Evolutionary conservation across 495 filamentous ascomycete species (phyloP), one percentile per base, ranked within the genome.

Genomic region (Xylaria acuta): DNA sequence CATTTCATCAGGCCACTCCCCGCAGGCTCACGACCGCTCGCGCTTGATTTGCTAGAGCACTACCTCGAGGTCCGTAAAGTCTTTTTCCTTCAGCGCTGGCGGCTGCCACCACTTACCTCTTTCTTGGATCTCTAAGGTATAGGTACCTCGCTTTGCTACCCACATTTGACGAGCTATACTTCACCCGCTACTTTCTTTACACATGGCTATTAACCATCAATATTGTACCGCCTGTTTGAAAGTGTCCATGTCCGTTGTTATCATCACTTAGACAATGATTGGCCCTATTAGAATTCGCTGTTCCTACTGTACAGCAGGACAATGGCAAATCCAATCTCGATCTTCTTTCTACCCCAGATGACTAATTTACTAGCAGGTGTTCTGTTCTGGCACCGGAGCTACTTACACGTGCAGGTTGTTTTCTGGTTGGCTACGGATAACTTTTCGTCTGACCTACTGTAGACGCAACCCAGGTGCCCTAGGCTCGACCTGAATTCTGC

Each of bases 1-100:
- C 62, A 36, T 47, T 56, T 38, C 7, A 67, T 72, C 70, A 72
- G 69, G 62, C 69, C 69, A 71, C 62, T 54, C 60, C 69, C 69
- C 60, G 69, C 60, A 56, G 38, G 60, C 59, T 64, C 59, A 64
- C 63, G 20, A 69, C 25, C 20, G 30, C 64, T 40, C 36, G 64
- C 47, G 45, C 49, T 58, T 59, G 34, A 58, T 68, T 68, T 40
- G 66, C 25, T 68, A 36, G 53, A 58, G 36, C 8, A 16, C 5
- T 47, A 67, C 63, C 12, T 30, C 25, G 36, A 16, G 0, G 3
- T 64, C 18, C 34, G 11, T 58, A n/a, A 0, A n/a, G 20, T 27
- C 2, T 16, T 18, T 18, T 4, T 32, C 12, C n/a, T 34, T 45
- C n/a, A n/a, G 53, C 8, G 64, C 64, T 66, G 64, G 45, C 64